Evolutionary conservation across 768 basidiomycete genomes (phyloP), one percentile per base, ranked within the genome.

Genomic region (Rhodotorula graminis): DNA sequence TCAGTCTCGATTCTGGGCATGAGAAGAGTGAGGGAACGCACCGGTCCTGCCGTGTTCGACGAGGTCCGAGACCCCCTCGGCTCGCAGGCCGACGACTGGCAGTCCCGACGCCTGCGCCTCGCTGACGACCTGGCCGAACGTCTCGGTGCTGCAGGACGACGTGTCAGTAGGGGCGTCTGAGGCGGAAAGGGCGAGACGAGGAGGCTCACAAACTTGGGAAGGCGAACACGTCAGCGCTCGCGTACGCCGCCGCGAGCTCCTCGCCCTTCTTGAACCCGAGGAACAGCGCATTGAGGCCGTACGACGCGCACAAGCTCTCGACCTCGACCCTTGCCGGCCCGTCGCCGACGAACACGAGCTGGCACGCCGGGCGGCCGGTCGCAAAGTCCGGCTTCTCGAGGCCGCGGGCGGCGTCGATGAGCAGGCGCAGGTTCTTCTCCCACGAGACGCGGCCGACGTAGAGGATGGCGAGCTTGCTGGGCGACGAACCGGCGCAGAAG

Each of bases 81-180:
- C 84, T 33, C 82, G 79, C 19, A 84, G 80, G 2, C 83, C 83
- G 50, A 83, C 80, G 44, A 85, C 83, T 0, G 84, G 84, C 42
- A 85, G 71, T 6, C 84, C 84, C 40, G 82, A 83, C 0, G 83
- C 83, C 31, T 84, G 80, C 15, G 82, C 83, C 74, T 85, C 83
- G 2, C 82, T 74, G 15, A 84, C 83, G 53, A 84, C 84, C 69
- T 85, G 84, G 27, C 84, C 80, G 63, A 80, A 81, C 3, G 80
- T 81, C 67, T 81, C 80, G 1, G 80, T 81, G 47, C 70, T 76
- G 29, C 69, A 75, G 65, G 75, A 12, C 37, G 46, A 29, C 21
- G 31, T 8, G 47, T 9, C 1, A 14, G 47, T 8, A 0, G 10
- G n/a, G 2, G 33, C 15, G n/a, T 8, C 12, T 29, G 29, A 18